phyloP scores from a whole-genome alignment of 495 filamentous ascomycete species.

The Talaromyces trachyspermus region DNA sequence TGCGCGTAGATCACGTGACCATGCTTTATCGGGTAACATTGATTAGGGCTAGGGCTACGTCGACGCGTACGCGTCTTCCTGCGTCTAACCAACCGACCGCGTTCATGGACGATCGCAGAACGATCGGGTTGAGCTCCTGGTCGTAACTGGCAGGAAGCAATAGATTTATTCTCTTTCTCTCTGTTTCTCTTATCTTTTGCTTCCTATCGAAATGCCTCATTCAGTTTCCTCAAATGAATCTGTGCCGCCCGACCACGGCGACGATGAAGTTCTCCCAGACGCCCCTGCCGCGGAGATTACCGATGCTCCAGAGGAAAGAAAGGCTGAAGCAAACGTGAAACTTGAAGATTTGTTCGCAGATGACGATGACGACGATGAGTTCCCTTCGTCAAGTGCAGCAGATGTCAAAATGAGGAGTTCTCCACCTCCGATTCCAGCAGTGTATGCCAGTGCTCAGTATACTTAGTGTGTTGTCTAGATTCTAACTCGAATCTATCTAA shows the following conservation, averaged over 20 bases:
- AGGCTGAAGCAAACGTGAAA: slow-evolving; percentile 46
- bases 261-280: slow-evolving; percentile 35
- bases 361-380: slow-evolving; percentile 72
- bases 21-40: not conserved
- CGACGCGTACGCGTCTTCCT: slow-evolving; percentile 8
- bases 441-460: slow-evolving; percentile 25
- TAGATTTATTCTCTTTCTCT: slow-evolving; percentile 4
- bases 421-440: slow-evolving; percentile 29
- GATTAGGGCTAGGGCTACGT: slow-evolving; percentile 15
- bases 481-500: not conserved
- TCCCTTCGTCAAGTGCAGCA: slow-evolving; percentile 49
- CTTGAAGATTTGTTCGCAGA: slow-evolving; percentile 77
- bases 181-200: not conserved
- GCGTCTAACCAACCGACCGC: not conserved
- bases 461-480: not conserved
- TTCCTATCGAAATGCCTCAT: slow-evolving; percentile 41
- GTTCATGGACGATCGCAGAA: slow-evolving; percentile 3
- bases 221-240: slow-evolving; percentile 35
- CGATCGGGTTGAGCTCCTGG: too few species aligned
- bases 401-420: slow-evolving; percentile 38
- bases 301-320: slow-evolving; percentile 15
- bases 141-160: slow-evolving; percentile 1
- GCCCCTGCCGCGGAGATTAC: slow-evolving; percentile 22
- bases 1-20: slow-evolving; percentile 5
- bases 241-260: slow-evolving; percentile 17